Evolutionary conservation across 2,329 filamentous ascomycete genomes (phyloP).

Genomic region (Alternaria sp.): DNA sequence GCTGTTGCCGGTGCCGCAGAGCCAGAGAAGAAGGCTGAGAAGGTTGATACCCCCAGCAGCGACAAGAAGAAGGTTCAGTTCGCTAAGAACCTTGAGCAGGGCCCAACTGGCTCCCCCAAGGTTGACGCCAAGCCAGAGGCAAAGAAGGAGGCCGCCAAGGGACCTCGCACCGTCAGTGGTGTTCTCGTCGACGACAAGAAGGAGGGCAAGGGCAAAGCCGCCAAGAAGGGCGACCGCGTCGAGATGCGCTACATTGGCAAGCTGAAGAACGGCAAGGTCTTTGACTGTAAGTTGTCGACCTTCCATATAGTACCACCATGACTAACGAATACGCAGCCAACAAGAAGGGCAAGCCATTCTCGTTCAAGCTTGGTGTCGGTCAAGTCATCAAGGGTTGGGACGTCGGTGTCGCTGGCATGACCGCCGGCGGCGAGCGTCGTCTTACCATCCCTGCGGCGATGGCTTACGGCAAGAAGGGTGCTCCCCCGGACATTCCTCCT

Average conservation of each 20-base stretch:
- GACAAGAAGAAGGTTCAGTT: conserved; percentile 94
- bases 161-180: conserved; percentile 79
- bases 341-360: conserved; percentile 98
- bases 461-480: conserved; percentile 82
- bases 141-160: conserved; percentile 60
- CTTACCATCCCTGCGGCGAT: conserved; percentile 86
- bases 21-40: conserved; percentile 60
- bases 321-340: conserved; percentile 70
- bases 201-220: conserved; percentile 79
- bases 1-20: conserved; percentile 65
- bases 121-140: conserved; percentile 52
- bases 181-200: conserved; percentile 97
- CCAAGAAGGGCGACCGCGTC: conserved; percentile 89
- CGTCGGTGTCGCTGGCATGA: conserved; percentile 90
- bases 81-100: conserved; percentile 97
- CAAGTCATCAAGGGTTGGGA: conserved; percentile 99
- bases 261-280: conserved; percentile 88
- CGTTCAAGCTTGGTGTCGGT: conserved; percentile 90
- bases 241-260: conserved; percentile 99
- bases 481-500: conserved; percentile 80
- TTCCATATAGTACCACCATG: neutral
- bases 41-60: conserved; percentile 55
- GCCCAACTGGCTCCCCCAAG: conserved; percentile 71
- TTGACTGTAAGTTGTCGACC: conserved; percentile 73
- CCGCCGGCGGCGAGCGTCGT: conserved; percentile 89